phyloP scores from a whole-genome alignment of 129 eudicot species.

The Solidago caesia region DNA sequence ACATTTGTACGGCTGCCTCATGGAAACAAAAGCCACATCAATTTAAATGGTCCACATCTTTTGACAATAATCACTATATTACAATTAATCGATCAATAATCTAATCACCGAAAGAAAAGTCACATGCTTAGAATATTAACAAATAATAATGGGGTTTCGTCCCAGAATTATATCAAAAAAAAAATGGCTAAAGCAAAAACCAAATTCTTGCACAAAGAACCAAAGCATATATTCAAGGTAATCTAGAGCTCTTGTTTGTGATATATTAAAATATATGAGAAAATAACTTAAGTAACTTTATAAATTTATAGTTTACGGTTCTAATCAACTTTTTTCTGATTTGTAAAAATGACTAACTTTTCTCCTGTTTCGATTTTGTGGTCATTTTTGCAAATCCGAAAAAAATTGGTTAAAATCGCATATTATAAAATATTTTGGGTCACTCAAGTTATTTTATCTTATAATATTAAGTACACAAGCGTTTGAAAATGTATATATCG shows the following conservation, averaged over 20 bases:
- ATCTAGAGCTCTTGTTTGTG: background rate
- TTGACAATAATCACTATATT: background rate
- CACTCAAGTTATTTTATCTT: too few relatives aligned
- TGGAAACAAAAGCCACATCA: slow-evolving; percentile 21
- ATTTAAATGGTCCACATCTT: slow-evolving; percentile 6
- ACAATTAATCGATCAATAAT: slow-evolving; percentile 8
- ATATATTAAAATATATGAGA: background rate
- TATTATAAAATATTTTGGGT: too few relatives aligned
- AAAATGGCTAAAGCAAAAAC: background rate
- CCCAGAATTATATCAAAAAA: background rate
- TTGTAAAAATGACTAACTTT: too few relatives aligned
- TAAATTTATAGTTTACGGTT: too few relatives aligned
- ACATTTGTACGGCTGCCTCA: background rate
- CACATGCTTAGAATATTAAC: background rate
- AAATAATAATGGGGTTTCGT: background rate
- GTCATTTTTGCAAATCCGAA: too few relatives aligned
- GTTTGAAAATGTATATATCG: too few relatives aligned
- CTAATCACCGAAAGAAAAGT: slow-evolving; percentile 14
- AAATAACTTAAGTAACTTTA: too few relatives aligned
- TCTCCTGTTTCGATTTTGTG: too few relatives aligned
- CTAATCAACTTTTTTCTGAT: too few relatives aligned
- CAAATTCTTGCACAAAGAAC: background rate
- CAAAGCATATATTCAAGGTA: background rate
- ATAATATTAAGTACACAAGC: too few relatives aligned
- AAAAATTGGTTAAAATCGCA: too few relatives aligned